Conservation (phyloP, 352 stramenopile species). For the Phytopythium kandeliae region DNA sequence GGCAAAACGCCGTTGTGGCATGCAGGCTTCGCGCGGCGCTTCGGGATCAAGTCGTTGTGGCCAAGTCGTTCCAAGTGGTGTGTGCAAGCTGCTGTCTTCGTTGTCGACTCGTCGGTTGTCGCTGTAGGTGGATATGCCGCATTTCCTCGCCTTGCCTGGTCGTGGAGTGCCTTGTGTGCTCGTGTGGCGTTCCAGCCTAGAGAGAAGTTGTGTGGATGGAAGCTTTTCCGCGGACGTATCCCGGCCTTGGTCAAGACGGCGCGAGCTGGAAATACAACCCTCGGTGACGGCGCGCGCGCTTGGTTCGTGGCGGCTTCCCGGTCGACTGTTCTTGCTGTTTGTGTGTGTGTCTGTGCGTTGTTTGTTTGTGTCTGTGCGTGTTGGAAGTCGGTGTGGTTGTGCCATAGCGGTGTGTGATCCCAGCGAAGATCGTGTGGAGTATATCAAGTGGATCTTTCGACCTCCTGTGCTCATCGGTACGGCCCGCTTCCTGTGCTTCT, state of each 20-base stretch:
- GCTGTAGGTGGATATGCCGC: constrained; percentile 2
- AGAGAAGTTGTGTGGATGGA: constrained; percentile 1
- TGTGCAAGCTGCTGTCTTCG: too few relatives aligned
- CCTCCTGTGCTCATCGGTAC: not conserved
- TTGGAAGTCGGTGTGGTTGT: too few relatives aligned
- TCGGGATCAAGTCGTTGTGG: not conserved
- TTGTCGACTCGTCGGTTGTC: not conserved
- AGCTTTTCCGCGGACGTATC: not conserved
- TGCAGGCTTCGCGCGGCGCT: not conserved
- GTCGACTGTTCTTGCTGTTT: not conserved
- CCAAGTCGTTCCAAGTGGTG: too few relatives aligned
- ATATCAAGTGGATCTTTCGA: too few relatives aligned
- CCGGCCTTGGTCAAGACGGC: not conserved
- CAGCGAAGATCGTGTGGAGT: too few relatives aligned
- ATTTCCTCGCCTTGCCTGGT: not conserved
- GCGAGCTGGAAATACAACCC: constrained; percentile 1
- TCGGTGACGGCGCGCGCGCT: not conserved
- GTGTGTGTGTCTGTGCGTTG: not conserved
- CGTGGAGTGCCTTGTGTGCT: not conserved
- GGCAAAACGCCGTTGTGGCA: constrained; percentile 2
- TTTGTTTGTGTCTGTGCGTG: too few relatives aligned
- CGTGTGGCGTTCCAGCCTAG: not conserved
- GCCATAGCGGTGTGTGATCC: too few relatives aligned
- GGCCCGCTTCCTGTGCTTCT: not conserved
- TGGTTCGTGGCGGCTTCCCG: not conserved